Base-by-base conservation (phyloP, 2,329 filamentous ascomycete genomes). In the Colletotrichum echinochloae region DNA sequence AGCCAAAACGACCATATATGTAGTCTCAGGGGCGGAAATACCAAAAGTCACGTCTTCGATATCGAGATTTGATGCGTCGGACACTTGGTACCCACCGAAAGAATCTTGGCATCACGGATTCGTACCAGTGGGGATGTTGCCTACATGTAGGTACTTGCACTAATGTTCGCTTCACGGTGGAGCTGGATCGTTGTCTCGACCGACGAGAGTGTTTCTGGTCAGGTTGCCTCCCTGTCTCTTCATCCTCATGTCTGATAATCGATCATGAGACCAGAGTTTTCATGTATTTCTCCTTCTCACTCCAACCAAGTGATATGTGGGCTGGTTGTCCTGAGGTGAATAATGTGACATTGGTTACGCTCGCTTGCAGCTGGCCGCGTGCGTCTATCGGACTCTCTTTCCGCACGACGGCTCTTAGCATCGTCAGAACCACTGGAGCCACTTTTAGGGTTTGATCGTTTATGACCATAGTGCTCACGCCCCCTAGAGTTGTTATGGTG, bases 351-450 rank as follows among this genome's bases (percentile, higher is more conserved):
- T 44, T 74, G 74, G 12, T 74, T 79, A 7, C 77, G 70, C 41
- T 79, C 78, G 1, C 76, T 74, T 1, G 76, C 74, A 12, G 75
- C 69, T 1, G 75, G 73, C 60, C 79, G 76, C 0, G 75, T 74
- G 33, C 74, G 75, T 56, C 76, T 74, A 57, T 78, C 78, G 5
- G 78, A 73, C 35, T 79, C 76, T 8, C 77, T 63, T 65, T 78
- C 78, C 20, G 60, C 44, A 28, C 70, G 63, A 3, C 63, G 62
- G 5, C 56, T 37, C 0, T 55, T 37, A 5, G 30, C 48, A 30
- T 70, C 44, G 1, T 72, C 46, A 4, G 35, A 2, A 35, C 60
- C 23, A 26, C 16, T 3, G 28, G 11, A 0, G 33, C 23, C 12
- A 33, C 12, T 48, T 20, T 30, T 16, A 26, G 44, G 2, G 20